Evolutionary conservation across 1,139 yeast genomes (phyloP), one percentile per base, ranked within the genome.

Genomic region (Saccharomyces pastorianus): DNA sequence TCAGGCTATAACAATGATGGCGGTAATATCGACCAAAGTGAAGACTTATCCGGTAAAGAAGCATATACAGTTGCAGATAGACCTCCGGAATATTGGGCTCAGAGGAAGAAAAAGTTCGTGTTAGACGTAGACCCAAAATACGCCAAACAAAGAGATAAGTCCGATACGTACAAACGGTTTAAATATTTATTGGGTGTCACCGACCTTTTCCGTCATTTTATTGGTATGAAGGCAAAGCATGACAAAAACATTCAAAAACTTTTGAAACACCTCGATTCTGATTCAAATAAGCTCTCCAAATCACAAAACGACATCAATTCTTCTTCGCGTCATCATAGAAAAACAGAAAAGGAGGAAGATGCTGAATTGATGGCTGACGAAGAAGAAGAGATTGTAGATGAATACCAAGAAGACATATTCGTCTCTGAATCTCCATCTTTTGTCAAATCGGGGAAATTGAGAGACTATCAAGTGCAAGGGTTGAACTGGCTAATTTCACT

Each of bases 381-480:
- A 59, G 78, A 69, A 51, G 64, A 62, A 13, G 69, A 63, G 6
- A 70, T 74, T 14, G 70, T 71, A 17, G 71, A 76, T 2, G 55
- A 53, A 2, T 52, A 50, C 6, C 60, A 60, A 13, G 65, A 59
- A 17, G 61, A 62, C 17, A 62, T 59, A 27, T 66, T 60, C 46
- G 63, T 65, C 8, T 60, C 69, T 0, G 87, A 84, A 61, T 77
- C 84, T 55, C 95, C 95, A 0, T 74, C 77, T 0, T 86, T 77
- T 62, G 69, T 86, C 34, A 74, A 83, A 52, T 56, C 61, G 6
- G 95, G 95, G 14, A 70, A 70, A 53, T 68, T 86, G 56, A 77
- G 95, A 64, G 85, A 86, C n/a, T 86, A 91, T 70, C 98, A 91
- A 71, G 80, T 91, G 56, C 96, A 88, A 68, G 98, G 98, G 53